phyloP scores from a whole-genome alignment of 1,284 basidiomycete genomes.

The Amylostereum areolatum region DNA sequence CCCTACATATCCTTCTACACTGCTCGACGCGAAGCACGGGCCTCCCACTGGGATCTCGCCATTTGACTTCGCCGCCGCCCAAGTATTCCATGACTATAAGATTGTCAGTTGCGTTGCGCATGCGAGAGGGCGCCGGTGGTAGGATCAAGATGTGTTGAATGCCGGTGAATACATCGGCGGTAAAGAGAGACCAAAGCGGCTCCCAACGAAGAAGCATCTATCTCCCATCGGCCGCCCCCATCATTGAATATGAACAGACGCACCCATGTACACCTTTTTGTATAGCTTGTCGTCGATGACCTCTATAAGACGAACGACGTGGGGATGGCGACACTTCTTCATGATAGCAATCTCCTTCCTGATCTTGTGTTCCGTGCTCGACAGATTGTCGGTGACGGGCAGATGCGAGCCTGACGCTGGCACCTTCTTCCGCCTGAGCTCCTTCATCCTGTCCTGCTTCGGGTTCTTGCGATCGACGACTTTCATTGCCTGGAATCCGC shows the following conservation, averaged over 20 bases:
- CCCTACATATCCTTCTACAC: constrained; percentile 82
- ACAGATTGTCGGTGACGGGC: constrained; percentile 53
- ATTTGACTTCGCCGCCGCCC: constrained; percentile 89
- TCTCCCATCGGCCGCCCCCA: no score
- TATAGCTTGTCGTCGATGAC: constrained; percentile 92
- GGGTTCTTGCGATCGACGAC: constrained; percentile 62
- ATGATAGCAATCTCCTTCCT: constrained; percentile 95
- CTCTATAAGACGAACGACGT: constrained; percentile 89
- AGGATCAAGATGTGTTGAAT: constrained; percentile 1
- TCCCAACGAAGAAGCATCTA: no score
- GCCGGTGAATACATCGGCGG: background rate
- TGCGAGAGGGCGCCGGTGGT: constrained; percentile 1
- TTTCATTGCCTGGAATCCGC: constrained; percentile 70
- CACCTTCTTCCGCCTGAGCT: constrained; percentile 50
- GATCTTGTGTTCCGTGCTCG: constrained; percentile 77
- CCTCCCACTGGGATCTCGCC: constrained; percentile 60
- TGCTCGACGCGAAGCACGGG: constrained; percentile 83
- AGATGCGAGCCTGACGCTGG: constrained; percentile 48
- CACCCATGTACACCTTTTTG: constrained; percentile 92
- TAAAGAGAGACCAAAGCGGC: background rate
- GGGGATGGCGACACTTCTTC: constrained; percentile 91
- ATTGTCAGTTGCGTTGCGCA: background rate
- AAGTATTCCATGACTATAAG: constrained; percentile 89
- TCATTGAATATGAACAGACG: constrained; percentile 23
- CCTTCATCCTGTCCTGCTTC: constrained; percentile 47